Base-by-base conservation (phyloP, 345 rosid species). In the Laguncularia racemosa region DNA sequence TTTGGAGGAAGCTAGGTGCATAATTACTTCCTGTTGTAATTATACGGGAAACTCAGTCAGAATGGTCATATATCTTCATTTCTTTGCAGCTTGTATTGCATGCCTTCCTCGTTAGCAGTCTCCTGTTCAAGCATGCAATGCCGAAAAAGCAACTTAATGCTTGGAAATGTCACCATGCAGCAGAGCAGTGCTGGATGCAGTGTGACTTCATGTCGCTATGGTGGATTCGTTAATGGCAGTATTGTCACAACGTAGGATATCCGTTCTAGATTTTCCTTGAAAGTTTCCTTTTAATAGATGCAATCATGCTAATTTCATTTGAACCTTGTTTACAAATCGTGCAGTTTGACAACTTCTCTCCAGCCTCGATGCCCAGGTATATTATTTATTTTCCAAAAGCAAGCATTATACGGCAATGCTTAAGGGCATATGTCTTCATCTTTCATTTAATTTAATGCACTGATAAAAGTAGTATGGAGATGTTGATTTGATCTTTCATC, bases 101-200 rank as follows among this genome's bases (percentile, higher is more conserved):
- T 68, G 82, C 95, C 98, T 10, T 84, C 96, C 63, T 77, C 95
- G 19, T 58, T 92, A 65, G 84, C 84, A 6, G 98, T 84, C 71
- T 92, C 98, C 62, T 92, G 98, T 68, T 92, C 98, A 11, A 92
- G 95, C 75, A 81, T 92, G 96, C 88, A 85, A 59, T 92, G 98
- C 68, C 79, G 67, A 59, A 81, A 84, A 50, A 89, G 96, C 65
- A 89, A 84, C 51, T 83, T 81, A 55, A 89, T 89, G 91, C 75
- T 92, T 0, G 98, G 98, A 54, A 92, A 92, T 60, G 69, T 73
- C 26, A 80, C 95, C 0, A 28, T 60, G 60, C 80, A 84, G 67
- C 86, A 78, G 75, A 89, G 78, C 64, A 78, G 84, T 66, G 96
- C 82, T 12, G 98, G 96, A n/a, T 92, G 98, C 73, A 92, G 80